Evolutionary conservation across 139 green algal species (phyloP).

Genomic region (Gonium pectorale): DNA sequence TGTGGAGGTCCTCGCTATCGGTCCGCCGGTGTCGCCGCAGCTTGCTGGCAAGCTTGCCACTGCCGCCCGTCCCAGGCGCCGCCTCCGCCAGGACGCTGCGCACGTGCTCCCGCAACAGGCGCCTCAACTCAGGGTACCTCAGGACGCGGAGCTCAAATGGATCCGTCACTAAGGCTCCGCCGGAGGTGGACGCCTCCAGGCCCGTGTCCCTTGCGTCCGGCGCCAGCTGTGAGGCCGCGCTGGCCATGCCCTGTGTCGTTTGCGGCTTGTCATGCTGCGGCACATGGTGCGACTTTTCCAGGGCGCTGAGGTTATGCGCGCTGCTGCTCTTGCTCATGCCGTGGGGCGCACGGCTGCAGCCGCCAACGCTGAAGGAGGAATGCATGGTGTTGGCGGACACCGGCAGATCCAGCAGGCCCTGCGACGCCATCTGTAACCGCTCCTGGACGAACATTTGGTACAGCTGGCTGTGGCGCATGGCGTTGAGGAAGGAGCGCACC

Average conservation of each 20-base stretch:
- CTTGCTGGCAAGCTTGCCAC: slow-evolving; percentile 32
- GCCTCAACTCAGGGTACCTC: slow-evolving; percentile 37
- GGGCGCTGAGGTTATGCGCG: not conserved
- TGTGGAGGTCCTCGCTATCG: slow-evolving; percentile 38
- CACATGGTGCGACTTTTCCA: not conserved
- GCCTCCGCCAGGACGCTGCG: not conserved
- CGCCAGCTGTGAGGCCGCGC: too few species aligned
- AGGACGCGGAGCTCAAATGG: slow-evolving; percentile 65
- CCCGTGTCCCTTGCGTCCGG: too few species aligned
- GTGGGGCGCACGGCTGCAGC: not conserved
- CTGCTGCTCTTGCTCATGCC: slow-evolving; percentile 17
- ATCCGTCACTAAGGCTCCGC: too few species aligned
- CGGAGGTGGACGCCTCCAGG: too few species aligned
- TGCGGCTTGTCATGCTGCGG: too few species aligned
- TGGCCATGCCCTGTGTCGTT: too few species aligned
- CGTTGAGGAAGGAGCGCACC: slow-evolving; percentile 62
- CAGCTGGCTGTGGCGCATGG: slow-evolving; percentile 83
- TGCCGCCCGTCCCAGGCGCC: not conserved
- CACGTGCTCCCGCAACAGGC: slow-evolving; percentile 6
- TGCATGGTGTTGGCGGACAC: too few species aligned
- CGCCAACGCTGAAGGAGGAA: not conserved
- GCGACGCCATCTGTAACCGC: slow-evolving; percentile 63
- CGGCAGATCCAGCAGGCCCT: slow-evolving; percentile 1
- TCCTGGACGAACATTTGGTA: slow-evolving; percentile 83
- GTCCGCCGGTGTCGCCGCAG: slow-evolving; percentile 57